phyloP scores from a whole-genome alignment of 2,329 filamentous ascomycete genomes.

The Parafenestella ontariensis region DNA sequence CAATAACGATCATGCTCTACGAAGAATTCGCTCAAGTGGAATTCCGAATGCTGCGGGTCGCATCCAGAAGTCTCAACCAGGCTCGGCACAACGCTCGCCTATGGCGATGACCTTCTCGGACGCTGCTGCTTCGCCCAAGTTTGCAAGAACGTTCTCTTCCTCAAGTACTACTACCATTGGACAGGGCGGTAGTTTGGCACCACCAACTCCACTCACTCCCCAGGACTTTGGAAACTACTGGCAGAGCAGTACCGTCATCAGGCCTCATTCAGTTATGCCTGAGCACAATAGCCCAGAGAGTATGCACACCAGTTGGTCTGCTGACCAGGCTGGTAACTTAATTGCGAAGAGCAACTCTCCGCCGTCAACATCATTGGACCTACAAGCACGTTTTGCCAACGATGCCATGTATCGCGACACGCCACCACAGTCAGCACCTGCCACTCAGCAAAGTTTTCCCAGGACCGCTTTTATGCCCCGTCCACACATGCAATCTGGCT shows the following conservation, averaged over 20 bases:
- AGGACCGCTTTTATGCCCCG: conserved; percentile 46
- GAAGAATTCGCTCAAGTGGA: conserved; percentile 57
- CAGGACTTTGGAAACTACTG: conserved; percentile 50
- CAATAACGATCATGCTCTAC: conserved; percentile 50
- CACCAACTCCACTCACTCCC: conserved; percentile 58
- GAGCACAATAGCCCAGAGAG: conserved; percentile 51
- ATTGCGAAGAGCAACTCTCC: conserved; percentile 52
- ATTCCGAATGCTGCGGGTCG: conserved; percentile 54
- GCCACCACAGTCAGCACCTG: conserved; percentile 59
- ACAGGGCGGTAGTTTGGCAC: conserved; percentile 52
- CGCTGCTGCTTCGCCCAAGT: conserved; percentile 56
- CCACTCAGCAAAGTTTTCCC: conserved; percentile 57
- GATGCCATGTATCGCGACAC: conserved; percentile 53
- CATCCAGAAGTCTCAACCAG: conserved; percentile 54
- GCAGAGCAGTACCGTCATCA: conserved; percentile 46
- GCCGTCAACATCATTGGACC: conserved; percentile 53
- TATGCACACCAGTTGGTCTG: conserved; percentile 44
- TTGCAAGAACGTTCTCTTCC: conserved; percentile 48
- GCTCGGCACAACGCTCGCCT: conserved; percentile 58
- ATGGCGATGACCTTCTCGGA: conserved; percentile 55
- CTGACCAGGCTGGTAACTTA: conserved; percentile 40
- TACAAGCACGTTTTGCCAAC: conserved; percentile 38
- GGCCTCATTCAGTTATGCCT: conserved; percentile 39
- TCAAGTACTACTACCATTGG: conserved; percentile 46
- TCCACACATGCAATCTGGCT: conserved; percentile 41